A percentile compares a stretch with the other conserved stretches of the same genome.
Conservation (phyloP, 805 yeast genomes). For the Ogataea paraovalis region DNA sequence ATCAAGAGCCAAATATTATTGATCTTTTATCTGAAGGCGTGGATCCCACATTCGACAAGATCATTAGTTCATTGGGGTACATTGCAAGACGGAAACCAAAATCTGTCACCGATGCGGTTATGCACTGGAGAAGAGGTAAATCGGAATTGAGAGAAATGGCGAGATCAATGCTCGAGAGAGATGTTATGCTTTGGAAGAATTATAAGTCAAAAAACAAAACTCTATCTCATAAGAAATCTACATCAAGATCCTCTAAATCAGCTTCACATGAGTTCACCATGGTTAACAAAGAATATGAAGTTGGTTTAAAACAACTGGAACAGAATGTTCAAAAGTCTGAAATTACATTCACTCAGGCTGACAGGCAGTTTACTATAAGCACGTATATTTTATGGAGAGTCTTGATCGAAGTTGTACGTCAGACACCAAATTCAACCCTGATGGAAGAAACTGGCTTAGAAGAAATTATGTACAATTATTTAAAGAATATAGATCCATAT, state of each 20-base stretch:
- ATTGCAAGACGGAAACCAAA: constrained; percentile 88
- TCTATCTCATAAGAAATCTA: constrained; percentile 22
- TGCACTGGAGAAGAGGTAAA: constrained; percentile 96
- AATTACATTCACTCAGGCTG: constrained; percentile 76
- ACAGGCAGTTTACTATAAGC: constrained; percentile 78
- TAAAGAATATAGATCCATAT: constrained; percentile 81
- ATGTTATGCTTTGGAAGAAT: constrained; percentile 24
- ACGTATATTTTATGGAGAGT: constrained; percentile 89
- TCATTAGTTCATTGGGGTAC: constrained; percentile 81
- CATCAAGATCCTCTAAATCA: constrained; percentile 19
- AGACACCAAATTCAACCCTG: constrained; percentile 66
- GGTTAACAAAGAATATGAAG: constrained; percentile 8
- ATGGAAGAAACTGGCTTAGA: constrained; percentile 83
- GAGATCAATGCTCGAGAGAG: constrained; percentile 47
- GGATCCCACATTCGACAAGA: constrained; percentile 82
- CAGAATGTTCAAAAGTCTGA: constrained; percentile 39
- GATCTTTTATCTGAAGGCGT: constrained; percentile 79
- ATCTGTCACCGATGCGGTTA: constrained; percentile 94
- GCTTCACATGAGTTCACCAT: constrained; percentile 10
- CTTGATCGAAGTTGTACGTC: constrained; percentile 85
- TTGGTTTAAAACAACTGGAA: constrained; percentile 18
- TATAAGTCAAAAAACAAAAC: constrained; percentile 7
- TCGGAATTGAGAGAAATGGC: constrained; percentile 77
- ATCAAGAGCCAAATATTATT: constrained; percentile 73
- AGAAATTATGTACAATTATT: constrained; percentile 88